Evolutionary conservation across 495 filamentous ascomycete genomes (phyloP).

Genomic region (Penicillium paxilli): DNA sequence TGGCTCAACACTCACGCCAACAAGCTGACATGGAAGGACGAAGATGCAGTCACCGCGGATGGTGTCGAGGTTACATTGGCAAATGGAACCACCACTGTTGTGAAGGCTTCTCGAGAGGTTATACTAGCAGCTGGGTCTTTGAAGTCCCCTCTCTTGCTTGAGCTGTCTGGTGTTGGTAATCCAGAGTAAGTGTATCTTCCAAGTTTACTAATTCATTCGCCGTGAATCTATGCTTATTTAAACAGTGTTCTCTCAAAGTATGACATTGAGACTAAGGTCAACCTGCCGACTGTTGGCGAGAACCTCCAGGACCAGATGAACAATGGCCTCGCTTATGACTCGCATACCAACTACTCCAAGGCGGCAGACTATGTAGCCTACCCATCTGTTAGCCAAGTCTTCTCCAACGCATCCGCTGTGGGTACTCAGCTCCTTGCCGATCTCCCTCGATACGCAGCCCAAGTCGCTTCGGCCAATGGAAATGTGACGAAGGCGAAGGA

Average conservation of each 20-base stretch:
- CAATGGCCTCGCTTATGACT: conserved; percentile 17
- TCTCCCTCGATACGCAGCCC: conserved; percentile 19
- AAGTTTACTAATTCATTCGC: no score
- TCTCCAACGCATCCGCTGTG: conserved; percentile 16
- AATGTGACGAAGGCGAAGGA: conserved; percentile 16
- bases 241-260: conserved; percentile 20
- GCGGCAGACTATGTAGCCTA: conserved; percentile 19
- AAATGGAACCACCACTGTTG: conserved; percentile 15
- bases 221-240: neutral
- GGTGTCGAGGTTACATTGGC: conserved; percentile 21
- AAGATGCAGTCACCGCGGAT: conserved; percentile 9
- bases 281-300: conserved; percentile 22
- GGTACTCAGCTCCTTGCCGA: conserved; percentile 14
- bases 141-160: conserved; percentile 18
- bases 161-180: conserved; percentile 20
- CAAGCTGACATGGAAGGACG: conserved; percentile 22
- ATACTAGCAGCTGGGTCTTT: conserved; percentile 21
- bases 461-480: conserved; percentile 18
- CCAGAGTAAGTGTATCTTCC: conserved; percentile 14
- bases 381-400: conserved; percentile 16
- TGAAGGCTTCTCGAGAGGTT: conserved; percentile 21
- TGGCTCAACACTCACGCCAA: conserved; percentile 23
- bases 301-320: conserved; percentile 28
- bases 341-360: conserved; percentile 10
- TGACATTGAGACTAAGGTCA: conserved; percentile 16